phyloP scores from a whole-genome alignment of 192 early-diverging fungal species.

The Rhizoclosmatium globosum region DNA sequence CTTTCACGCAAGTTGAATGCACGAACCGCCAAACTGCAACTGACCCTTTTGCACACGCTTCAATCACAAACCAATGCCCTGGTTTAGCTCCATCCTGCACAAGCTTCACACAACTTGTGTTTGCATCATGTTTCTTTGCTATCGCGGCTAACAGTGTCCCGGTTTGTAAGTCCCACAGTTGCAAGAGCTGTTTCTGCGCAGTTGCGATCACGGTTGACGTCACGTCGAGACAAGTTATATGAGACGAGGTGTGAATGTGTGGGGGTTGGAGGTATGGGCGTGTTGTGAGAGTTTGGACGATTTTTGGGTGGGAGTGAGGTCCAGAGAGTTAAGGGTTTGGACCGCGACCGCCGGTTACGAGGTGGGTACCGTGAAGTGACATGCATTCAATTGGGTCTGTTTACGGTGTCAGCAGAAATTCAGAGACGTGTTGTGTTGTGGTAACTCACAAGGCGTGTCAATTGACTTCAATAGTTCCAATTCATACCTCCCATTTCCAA shows the following conservation, averaged over 20 bases:
- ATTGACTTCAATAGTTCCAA: conserved; percentile 5
- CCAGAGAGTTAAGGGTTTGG: not conserved
- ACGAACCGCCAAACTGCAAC: conserved; percentile 15
- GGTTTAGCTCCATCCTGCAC: not conserved
- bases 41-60: conserved; percentile 20
- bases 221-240: conserved; percentile 12
- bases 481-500: conserved; percentile 22
- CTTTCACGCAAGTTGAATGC: not conserved
- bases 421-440: not conserved
- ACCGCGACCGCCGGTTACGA: conserved; percentile 24
- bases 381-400: conserved; percentile 36
- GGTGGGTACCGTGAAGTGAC: not conserved
- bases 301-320: not conserved
- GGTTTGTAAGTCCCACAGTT: conserved; percentile 1
- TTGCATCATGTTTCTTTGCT: conserved; percentile 9
- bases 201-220: not conserved
- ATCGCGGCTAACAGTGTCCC: conserved; percentile 1
- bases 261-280: not conserved
- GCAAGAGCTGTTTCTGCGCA: conserved; percentile 16
- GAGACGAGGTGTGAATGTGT: not conserved
- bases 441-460: conserved; percentile 11
- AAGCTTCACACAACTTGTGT: conserved; percentile 4
- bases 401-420: not conserved
- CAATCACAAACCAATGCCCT: conserved; percentile 10
- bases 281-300: not conserved